These are phyloP conservation scores for Kwoniella dendrophila DNA, from an alignment of 768 basidiomycete species.

Conservation along the genomic window DNA sequence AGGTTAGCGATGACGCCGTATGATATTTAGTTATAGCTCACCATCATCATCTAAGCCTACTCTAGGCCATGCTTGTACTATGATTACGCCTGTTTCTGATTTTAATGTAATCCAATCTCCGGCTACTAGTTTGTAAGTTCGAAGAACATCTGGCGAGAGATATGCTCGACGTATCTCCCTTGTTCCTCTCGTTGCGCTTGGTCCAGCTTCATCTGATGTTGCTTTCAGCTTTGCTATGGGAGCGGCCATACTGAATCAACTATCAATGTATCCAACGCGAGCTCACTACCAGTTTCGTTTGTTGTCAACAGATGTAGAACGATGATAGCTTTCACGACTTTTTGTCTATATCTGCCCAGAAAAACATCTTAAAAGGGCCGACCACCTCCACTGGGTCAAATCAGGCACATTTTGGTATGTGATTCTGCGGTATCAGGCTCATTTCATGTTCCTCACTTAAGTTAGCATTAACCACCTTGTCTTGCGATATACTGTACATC, in stretches of 20 bases:
- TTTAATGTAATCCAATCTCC: slow-evolving; percentile 51
- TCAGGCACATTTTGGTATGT: slow-evolving; percentile 1
- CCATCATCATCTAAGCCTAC: slow-evolving; percentile 39
- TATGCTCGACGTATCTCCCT: slow-evolving; percentile 30
- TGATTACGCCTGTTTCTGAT: slow-evolving; percentile 4
- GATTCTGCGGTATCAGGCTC: slow-evolving; percentile 17
- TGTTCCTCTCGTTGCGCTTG: slow-evolving; percentile 7
- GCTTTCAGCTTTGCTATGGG: not conserved
- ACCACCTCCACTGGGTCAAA: slow-evolving; percentile 11
- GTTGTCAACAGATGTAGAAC: not conserved
- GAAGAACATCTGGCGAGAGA: slow-evolving; percentile 42
- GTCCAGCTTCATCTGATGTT: slow-evolving; percentile 7
- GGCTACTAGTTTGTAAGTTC: slow-evolving; percentile 42
- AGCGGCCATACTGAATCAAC: not conserved
- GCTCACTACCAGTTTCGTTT: no score
- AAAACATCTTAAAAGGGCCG: not conserved
- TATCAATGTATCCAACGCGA: no score
- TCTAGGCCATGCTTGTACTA: slow-evolving; percentile 48
- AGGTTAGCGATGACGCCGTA: not conserved
- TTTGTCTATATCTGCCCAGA: not conserved
- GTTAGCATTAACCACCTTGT: no score
- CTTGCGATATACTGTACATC: not conserved
- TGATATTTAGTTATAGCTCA: slow-evolving; percentile 11
- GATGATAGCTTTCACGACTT: not conserved
- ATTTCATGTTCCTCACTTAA: no score